Conservation (phyloP, 345 rosid species). For the Hirschfeldia incana region DNA sequence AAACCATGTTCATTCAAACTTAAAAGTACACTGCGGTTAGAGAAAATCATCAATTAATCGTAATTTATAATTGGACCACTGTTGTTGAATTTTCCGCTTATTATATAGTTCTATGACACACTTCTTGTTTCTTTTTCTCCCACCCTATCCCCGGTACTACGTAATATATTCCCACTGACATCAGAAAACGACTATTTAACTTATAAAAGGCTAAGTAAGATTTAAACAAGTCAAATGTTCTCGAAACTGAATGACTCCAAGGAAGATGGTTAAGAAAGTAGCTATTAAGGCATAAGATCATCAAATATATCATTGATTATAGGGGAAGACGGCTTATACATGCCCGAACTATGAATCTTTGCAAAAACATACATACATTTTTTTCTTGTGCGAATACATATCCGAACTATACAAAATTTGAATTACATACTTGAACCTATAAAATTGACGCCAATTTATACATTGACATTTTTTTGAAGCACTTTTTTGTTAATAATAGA, state of each 20-base stretch:
- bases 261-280: not conserved
- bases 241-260: not conserved
- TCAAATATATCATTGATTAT: not conserved
- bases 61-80: not conserved
- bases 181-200: conserved; percentile 4
- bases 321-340: too few relatives aligned
- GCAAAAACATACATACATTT: too few relatives aligned
- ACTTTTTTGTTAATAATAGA: too few relatives aligned
- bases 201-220: not conserved
- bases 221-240: not conserved
- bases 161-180: conserved; percentile 15
- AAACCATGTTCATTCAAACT: not conserved
- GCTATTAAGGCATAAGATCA: not conserved
- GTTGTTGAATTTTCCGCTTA: not conserved
- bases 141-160: not conserved
- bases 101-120: not conserved
- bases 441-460: too few relatives aligned
- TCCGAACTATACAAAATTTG: too few relatives aligned
- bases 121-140: conserved; percentile 8
- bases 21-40: conserved; percentile 4
- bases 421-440: too few relatives aligned
- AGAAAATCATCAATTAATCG: not conserved
- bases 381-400: too few relatives aligned
- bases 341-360: too few relatives aligned
- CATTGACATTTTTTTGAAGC: too few relatives aligned